These are phyloP conservation scores for Colletotrichum spaethianum DNA, from an alignment of 2,329 filamentous ascomycete genomes.

Conservation along the genomic window DNA sequence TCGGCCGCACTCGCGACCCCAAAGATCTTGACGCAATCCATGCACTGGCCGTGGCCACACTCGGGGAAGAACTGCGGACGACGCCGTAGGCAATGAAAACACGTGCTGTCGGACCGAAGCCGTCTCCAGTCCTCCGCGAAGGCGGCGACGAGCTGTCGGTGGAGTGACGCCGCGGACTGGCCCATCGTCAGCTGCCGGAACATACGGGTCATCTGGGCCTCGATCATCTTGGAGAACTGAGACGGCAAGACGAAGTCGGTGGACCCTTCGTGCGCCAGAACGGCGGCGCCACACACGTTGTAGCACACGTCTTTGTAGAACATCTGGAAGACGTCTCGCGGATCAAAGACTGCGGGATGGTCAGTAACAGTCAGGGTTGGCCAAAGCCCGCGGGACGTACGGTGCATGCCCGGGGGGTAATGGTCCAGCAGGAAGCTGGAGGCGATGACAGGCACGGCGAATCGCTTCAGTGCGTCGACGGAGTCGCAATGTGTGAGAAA, in stretches of 20 bases:
- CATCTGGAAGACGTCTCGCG: constrained; percentile 8
- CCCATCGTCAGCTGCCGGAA: background rate
- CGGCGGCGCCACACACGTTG: background rate
- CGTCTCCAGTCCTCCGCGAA: background rate
- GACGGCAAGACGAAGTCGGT: constrained; percentile 4
- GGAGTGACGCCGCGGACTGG: background rate
- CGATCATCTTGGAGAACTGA: constrained; percentile 13
- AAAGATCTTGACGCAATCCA: constrained; percentile 16
- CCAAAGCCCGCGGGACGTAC: background rate
- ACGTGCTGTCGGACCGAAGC: background rate
- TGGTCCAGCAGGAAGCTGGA: constrained; percentile 25
- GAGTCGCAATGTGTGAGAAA: constrained; percentile 14
- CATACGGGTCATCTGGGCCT: constrained; percentile 4
- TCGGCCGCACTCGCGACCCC: background rate
- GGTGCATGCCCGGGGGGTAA: constrained; percentile 12
- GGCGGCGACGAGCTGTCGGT: background rate
- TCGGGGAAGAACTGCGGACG: background rate
- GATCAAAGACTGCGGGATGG: constrained; percentile 15
- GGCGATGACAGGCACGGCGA: constrained; percentile 7
- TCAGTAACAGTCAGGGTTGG: background rate
- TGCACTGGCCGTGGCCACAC: constrained; percentile 14
- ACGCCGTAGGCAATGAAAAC: background rate
- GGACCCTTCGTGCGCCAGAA: background rate
- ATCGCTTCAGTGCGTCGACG: background rate
- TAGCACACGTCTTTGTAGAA: constrained; percentile 20